phyloP scores from a whole-genome alignment of 306 rosid species.

The Prunus salicina region DNA sequence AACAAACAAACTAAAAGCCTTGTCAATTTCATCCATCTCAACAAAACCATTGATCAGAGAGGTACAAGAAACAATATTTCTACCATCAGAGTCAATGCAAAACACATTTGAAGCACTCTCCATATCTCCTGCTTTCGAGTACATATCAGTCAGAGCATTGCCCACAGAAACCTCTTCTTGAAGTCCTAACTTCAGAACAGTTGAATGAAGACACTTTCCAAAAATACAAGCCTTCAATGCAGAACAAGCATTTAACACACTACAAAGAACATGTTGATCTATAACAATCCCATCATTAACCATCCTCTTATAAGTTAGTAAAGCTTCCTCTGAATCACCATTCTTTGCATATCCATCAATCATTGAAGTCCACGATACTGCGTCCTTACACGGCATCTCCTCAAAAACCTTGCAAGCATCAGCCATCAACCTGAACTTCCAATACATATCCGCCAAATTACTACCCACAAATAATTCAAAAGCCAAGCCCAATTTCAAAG shows the following conservation, averaged over 20 bases:
- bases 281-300: slow-evolving; percentile 29
- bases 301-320: slow-evolving; percentile 49
- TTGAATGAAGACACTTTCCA: slow-evolving; percentile 51
- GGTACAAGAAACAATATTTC: slow-evolving; percentile 47
- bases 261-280: slow-evolving; percentile 52
- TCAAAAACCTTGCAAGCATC: slow-evolving; percentile 52
- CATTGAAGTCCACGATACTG: slow-evolving; percentile 55
- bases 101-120: slow-evolving; percentile 47
- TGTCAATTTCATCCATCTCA: slow-evolving; percentile 36
- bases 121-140: slow-evolving; percentile 47
- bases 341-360: slow-evolving; percentile 54
- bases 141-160: slow-evolving; percentile 47
- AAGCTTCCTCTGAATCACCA: slow-evolving; percentile 44
- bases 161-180: slow-evolving; percentile 35
- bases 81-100: slow-evolving; percentile 21
- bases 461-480: slow-evolving; percentile 49
- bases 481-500: slow-evolving; percentile 37
- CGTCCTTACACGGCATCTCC: slow-evolving; percentile 54
- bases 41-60: slow-evolving; percentile 49
- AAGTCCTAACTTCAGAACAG: slow-evolving; percentile 46
- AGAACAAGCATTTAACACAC: slow-evolving; percentile 44
- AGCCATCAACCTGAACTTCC: slow-evolving; percentile 35
- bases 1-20: slow-evolving; percentile 40
- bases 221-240: slow-evolving; percentile 26
- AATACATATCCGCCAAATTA: slow-evolving; percentile 58